phyloP scores from a whole-genome alignment of 2,329 filamentous ascomycete genomes.

The Botryotinia globosa region DNA sequence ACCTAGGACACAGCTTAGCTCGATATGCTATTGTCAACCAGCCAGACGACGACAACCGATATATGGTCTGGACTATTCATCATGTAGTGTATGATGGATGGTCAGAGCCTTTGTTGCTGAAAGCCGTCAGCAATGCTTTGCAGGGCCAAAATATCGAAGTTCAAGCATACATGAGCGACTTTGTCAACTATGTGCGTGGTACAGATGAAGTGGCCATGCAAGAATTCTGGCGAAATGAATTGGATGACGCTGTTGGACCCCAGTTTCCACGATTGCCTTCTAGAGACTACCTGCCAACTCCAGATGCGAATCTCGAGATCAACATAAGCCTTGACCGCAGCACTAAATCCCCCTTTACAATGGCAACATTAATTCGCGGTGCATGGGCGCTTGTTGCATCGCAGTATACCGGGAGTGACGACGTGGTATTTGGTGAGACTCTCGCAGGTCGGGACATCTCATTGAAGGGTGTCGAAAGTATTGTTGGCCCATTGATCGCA shows the following conservation, averaged over 20 bases:
- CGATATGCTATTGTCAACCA: constrained; percentile 30
- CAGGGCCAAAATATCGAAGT: constrained; percentile 28
- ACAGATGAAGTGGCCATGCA: constrained; percentile 38
- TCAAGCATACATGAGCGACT: constrained; percentile 45
- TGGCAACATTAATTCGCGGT: constrained; percentile 31
- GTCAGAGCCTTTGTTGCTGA: constrained; percentile 41
- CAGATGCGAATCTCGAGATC: constrained; percentile 46
- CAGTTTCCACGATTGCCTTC: constrained; percentile 51
- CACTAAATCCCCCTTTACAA: constrained; percentile 24
- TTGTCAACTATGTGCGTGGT: constrained; percentile 48
- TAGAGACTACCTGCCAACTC: constrained; percentile 44
- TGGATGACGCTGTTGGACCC: constrained; percentile 45
- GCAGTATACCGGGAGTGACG: constrained; percentile 40
- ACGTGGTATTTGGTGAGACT: constrained; percentile 46
- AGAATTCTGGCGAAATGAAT: constrained; percentile 48
- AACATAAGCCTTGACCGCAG: constrained; percentile 33
- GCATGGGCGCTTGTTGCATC: constrained; percentile 45
- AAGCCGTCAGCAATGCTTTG: constrained; percentile 32
- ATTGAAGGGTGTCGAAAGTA: constrained; percentile 42
- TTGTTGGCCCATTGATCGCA: constrained; percentile 46
- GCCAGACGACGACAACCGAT: constrained; percentile 29
- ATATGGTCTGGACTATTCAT: constrained; percentile 55
- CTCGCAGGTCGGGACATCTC: constrained; percentile 44
- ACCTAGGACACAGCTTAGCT: constrained; percentile 31
- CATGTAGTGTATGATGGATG: constrained; percentile 58